phyloP scores from a whole-genome alignment of 2,329 filamentous ascomycete genomes.

The Aspergillus alliaceus region DNA sequence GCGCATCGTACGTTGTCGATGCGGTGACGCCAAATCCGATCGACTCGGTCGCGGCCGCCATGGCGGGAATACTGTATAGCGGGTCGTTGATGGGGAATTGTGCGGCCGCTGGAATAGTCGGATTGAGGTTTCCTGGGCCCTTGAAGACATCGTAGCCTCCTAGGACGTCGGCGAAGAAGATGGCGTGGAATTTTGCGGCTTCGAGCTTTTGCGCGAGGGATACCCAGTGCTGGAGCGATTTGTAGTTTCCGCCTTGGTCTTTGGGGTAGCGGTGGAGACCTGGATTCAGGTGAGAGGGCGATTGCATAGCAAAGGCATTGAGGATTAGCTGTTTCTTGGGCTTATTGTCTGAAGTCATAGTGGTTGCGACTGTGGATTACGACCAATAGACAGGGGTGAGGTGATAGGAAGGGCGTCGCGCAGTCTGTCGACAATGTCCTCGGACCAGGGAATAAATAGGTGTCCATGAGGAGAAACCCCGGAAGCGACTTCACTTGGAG shows the following conservation, averaged over 20 bases:
- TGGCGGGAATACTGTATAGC: constrained; percentile 44
- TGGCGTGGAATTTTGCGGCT: constrained; percentile 50
- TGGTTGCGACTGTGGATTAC: background rate
- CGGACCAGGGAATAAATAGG: background rate
- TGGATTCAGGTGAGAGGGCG: constrained; percentile 48
- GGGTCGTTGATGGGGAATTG: constrained; percentile 48
- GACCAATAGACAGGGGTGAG: no score
- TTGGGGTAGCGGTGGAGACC: constrained; percentile 39
- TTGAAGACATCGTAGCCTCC: constrained; percentile 51
- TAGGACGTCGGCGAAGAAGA: constrained; percentile 54
- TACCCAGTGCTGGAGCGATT: constrained; percentile 49
- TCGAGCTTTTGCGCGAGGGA: constrained; percentile 49
- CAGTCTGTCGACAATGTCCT: background rate
- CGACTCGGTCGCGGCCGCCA: constrained; percentile 49
- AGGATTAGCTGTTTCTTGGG: constrained; percentile 43
- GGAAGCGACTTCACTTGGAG: background rate
- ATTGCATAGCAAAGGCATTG: constrained; percentile 51
- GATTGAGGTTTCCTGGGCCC: constrained; percentile 39
- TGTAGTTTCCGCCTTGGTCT: constrained; percentile 41
- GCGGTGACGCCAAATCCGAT: constrained; percentile 55
- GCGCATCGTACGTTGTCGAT: constrained; percentile 56
- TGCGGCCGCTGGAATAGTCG: constrained; percentile 40
- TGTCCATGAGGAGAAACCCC: background rate
- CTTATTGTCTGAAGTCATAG: background rate
- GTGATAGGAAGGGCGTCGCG: background rate